Conservation (phyloP, 2,329 filamentous ascomycete species). For the Sporothrix protearum region DNA sequence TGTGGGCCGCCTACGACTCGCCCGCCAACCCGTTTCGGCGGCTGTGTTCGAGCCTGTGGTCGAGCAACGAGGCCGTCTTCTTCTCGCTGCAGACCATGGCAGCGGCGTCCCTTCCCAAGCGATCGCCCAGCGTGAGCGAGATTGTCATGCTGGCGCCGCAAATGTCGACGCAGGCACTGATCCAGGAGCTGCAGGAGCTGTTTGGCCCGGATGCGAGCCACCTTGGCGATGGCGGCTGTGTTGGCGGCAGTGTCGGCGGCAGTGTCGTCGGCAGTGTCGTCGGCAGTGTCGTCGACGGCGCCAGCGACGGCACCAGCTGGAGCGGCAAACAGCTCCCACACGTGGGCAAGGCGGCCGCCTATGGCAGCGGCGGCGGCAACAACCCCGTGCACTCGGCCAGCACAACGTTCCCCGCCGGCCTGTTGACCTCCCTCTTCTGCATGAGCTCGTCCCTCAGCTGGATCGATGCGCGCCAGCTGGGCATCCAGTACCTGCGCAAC, state of each 20-base stretch:
- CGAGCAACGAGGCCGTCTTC: conserved; percentile 39
- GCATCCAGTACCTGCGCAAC: conserved; percentile 30
- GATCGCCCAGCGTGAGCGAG: conserved; percentile 38
- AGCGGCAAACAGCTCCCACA: neutral
- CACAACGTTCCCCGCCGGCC: conserved; percentile 34
- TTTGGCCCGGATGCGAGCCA: conserved; percentile 24
- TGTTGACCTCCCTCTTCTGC: conserved; percentile 41
- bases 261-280: no score
- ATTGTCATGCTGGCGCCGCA: conserved; percentile 37
- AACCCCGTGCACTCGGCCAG: no score
- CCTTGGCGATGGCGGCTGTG: no score
- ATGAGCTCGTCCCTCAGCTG: conserved; percentile 42
- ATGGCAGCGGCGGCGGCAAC: no score
- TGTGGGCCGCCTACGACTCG: conserved; percentile 43
- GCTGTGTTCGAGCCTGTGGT: conserved; percentile 39
- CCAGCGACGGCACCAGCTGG: neutral
- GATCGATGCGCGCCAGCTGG: conserved; percentile 37
- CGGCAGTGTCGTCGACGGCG: no score
- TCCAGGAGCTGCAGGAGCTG: conserved; percentile 36
- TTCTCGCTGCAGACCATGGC: conserved; percentile 43
- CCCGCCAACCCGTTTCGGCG: conserved; percentile 40
- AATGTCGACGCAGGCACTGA: conserved; percentile 36
- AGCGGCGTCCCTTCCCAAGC: conserved; percentile 37
- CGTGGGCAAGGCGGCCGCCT: no score
- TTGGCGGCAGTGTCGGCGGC: no score